Percentiles rank a stretch among this genome's conserved stretches.
These are phyloP conservation scores for Maudiozyma serrabonitensis DNA, from an alignment of 805 yeast species.

Conservation along the genomic window DNA sequence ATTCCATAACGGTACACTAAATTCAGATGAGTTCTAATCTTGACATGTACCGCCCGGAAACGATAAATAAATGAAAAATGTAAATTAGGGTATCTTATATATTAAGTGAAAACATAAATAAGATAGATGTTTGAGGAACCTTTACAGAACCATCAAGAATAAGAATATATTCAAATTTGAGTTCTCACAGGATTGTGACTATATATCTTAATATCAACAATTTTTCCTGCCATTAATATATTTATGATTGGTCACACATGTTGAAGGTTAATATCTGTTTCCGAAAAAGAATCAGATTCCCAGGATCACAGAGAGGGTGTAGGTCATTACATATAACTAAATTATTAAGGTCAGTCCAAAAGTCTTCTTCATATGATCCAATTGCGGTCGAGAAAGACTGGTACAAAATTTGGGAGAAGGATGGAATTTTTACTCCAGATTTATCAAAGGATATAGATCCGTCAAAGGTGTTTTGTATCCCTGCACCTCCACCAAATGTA, in stretches of 20 bases:
- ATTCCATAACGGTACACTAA: too few species aligned
- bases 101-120: too few species aligned
- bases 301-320: not conserved
- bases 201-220: not conserved
- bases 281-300: not conserved
- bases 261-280: not conserved
- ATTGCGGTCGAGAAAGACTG: slow-evolving; percentile 85
- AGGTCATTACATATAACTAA: not conserved
- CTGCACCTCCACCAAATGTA: slow-evolving; percentile 97
- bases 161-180: too few species aligned
- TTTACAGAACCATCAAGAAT: too few species aligned
- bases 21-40: too few species aligned
- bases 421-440: slow-evolving; percentile 80
- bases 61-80: not conserved
- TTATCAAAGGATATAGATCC: slow-evolving; percentile 63
- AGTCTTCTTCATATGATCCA: slow-evolving; percentile 61
- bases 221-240: not conserved
- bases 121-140: too few species aligned
- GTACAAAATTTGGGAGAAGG: slow-evolving; percentile 91
- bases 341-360: not conserved
- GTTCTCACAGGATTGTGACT: not conserved
- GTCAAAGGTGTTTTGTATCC: slow-evolving; percentile 77
- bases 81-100: too few species aligned
- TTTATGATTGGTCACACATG: not conserved
- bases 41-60: too few species aligned